Conservation (phyloP, 192 early-diverging fungal genomes). For the Coemansia sp. region DNA sequence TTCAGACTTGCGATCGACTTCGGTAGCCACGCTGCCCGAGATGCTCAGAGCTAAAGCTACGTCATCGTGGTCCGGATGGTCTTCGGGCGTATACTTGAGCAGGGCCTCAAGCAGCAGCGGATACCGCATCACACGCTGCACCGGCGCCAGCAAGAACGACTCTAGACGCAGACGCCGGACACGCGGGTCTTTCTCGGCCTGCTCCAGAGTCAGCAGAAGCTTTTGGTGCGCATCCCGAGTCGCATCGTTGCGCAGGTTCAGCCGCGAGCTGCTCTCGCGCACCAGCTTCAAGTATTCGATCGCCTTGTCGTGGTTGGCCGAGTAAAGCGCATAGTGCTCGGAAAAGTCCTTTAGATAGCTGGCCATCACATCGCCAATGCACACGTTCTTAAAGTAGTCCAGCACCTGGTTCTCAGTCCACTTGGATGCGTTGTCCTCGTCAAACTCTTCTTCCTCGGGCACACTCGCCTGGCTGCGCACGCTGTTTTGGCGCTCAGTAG, state of each 20-base stretch:
- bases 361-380: constrained; percentile 53
- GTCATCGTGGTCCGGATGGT: constrained; percentile 49
- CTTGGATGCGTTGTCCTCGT: constrained; percentile 44
- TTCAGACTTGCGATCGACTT: constrained; percentile 52
- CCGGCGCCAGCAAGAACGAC: constrained; percentile 51
- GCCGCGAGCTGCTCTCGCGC: constrained; percentile 49
- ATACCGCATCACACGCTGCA: constrained; percentile 54
- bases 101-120: constrained; percentile 50
- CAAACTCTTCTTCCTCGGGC: constrained; percentile 17
- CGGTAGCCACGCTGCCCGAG: constrained; percentile 47
- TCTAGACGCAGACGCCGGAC: constrained; percentile 46
- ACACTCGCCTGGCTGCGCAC: constrained; percentile 22
- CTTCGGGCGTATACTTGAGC: constrained; percentile 52
- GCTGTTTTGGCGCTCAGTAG: constrained; percentile 30
- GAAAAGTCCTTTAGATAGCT: constrained; percentile 55
- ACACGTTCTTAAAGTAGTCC: constrained; percentile 51
- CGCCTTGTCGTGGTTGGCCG: constrained; percentile 55
- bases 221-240: constrained; percentile 46
- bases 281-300: constrained; percentile 53
- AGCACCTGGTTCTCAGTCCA: constrained; percentile 51
- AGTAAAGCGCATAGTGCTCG: constrained; percentile 52
- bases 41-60: constrained; percentile 52
- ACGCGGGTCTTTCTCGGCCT: constrained; percentile 46
- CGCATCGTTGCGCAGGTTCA: constrained; percentile 42
- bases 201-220: constrained; percentile 46